phyloP scores from a whole-genome alignment of 2,329 filamentous ascomycete genomes.

The Herpotrichia juniperi region DNA sequence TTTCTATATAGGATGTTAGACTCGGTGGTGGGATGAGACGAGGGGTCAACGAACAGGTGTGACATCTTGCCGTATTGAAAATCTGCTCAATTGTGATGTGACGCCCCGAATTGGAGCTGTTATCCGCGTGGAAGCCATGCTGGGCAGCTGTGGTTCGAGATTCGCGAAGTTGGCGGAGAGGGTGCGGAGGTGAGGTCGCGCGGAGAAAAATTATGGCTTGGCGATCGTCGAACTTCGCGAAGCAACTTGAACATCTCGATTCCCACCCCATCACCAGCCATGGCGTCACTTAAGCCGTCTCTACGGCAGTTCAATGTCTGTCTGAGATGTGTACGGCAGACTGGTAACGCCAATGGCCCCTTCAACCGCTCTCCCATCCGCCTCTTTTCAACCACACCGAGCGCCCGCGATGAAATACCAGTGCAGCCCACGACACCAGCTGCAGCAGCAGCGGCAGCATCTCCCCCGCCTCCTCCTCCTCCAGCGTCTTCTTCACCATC shows the following conservation, averaged over 20 bases:
- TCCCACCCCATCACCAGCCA: slow-evolving; percentile 22
- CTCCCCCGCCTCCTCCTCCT: slow-evolving; percentile 17
- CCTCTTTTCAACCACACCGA: slow-evolving; percentile 56
- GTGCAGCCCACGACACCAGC: slow-evolving; percentile 20
- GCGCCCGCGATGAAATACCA: slow-evolving; percentile 52
- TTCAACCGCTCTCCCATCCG: slow-evolving; percentile 42
- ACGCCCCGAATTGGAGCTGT: slow-evolving; percentile 44
- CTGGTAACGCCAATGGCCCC: slow-evolving; percentile 30
- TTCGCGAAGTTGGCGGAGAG: slow-evolving; percentile 32
- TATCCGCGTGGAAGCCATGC: slow-evolving; percentile 50
- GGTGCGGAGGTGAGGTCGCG: slow-evolving; percentile 30
- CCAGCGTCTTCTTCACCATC: slow-evolving; percentile 14
- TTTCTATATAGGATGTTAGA: slow-evolving; percentile 18
- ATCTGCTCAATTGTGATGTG: slow-evolving; percentile 34
- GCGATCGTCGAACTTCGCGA: background rate
- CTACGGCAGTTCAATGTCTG: slow-evolving; percentile 41
- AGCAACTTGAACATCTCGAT: background rate
- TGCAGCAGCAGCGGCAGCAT: slow-evolving; percentile 24
- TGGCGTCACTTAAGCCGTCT: slow-evolving; percentile 43
- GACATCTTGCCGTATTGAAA: slow-evolving; percentile 37
- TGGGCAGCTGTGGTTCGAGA: slow-evolving; percentile 25
- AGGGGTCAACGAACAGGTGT: slow-evolving; percentile 54
- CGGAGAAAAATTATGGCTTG: slow-evolving; percentile 20
- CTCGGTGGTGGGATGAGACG: slow-evolving; percentile 42
- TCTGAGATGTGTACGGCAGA: slow-evolving; percentile 39